These are phyloP conservation scores for Globisporangium canariense DNA, from an alignment of 352 stramenopile genomes.

Conservation along the genomic window DNA sequence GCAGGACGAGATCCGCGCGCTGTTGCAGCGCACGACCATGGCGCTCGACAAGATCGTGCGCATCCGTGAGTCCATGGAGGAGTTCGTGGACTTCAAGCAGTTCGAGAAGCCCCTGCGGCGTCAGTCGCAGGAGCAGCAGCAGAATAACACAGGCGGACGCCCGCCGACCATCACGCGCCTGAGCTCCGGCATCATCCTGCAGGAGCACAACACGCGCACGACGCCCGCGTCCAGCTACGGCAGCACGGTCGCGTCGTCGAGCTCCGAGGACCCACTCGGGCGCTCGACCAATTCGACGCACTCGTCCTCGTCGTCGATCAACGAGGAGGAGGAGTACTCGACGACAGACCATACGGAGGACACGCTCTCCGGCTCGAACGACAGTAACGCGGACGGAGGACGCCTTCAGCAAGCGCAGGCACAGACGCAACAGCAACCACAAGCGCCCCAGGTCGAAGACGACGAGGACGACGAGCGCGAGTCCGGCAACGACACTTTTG, in stretches of 20 bases:
- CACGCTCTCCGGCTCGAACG: slow-evolving; percentile 22
- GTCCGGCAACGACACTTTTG: slow-evolving; percentile 25
- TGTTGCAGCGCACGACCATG: slow-evolving; percentile 60
- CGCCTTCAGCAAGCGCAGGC: slow-evolving; percentile 14
- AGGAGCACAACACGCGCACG: slow-evolving; percentile 17
- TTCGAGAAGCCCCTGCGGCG: slow-evolving; percentile 49
- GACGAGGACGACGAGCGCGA: slow-evolving; percentile 32
- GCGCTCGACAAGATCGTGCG: slow-evolving; percentile 81
- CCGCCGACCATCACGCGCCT: slow-evolving; percentile 2
- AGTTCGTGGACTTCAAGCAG: slow-evolving; percentile 76
- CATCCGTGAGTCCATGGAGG: slow-evolving; percentile 83
- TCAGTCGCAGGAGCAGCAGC: slow-evolving; percentile 7
- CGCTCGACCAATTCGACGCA: slow-evolving; percentile 47
- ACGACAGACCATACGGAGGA: slow-evolving; percentile 28
- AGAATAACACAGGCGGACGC: background rate
- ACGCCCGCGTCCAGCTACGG: slow-evolving; percentile 50
- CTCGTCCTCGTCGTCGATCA: slow-evolving; percentile 34
- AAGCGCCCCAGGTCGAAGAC: slow-evolving; percentile 15
- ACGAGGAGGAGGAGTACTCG: slow-evolving; percentile 42
- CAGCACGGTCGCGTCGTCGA: slow-evolving; percentile 44
- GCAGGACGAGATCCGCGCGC: slow-evolving; percentile 70
- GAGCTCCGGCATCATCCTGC: slow-evolving; percentile 15
- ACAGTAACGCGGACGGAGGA: background rate
- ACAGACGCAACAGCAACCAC: slow-evolving; percentile 14
- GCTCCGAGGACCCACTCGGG: slow-evolving; percentile 32